Percentiles rank a stretch among this genome's conserved stretches.
Conservation (phyloP, 179 eudicot species). For the Amaranthus tricolor region DNA sequence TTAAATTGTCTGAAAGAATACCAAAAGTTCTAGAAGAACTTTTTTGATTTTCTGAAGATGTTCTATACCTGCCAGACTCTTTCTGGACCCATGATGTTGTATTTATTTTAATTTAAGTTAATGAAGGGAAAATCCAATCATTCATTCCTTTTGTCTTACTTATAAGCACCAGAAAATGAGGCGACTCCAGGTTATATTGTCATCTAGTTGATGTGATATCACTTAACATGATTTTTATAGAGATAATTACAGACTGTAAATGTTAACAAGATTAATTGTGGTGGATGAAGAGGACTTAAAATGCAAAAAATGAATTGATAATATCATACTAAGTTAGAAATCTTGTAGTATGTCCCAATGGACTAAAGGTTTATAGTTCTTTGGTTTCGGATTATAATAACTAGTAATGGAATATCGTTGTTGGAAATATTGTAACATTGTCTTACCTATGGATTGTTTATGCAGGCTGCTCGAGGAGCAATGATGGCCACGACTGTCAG, state of each 20-base stretch:
- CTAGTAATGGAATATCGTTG: too few relatives aligned
- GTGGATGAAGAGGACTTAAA: too few relatives aligned
- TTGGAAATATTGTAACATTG: not conserved
- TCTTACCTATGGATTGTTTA: not conserved
- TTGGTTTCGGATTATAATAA: too few relatives aligned
- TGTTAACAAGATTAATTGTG: too few relatives aligned
- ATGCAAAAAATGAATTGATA: too few relatives aligned
- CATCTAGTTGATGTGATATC: not conserved
- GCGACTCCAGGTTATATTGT: not conserved
- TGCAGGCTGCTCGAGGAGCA: constrained; percentile 57
- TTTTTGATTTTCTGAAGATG: not conserved
- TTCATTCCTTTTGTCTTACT: not conserved
- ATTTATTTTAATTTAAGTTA: not conserved
- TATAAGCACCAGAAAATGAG: not conserved
- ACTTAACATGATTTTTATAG: too few relatives aligned
- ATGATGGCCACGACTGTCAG: constrained; percentile 54
- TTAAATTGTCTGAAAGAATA: not conserved
- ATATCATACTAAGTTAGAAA: too few relatives aligned
- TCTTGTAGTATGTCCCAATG: too few relatives aligned
- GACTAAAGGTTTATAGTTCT: not conserved
- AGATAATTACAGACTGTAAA: too few relatives aligned
- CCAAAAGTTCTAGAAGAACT: not conserved
- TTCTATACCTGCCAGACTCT: not conserved
- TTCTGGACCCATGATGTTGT: not conserved
- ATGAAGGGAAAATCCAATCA: not conserved